Evolutionary conservation across 257 asterid genomes (phyloP), one percentile per base, ranked within the genome.

Genomic region (Ophiorrhiza pumila): DNA sequence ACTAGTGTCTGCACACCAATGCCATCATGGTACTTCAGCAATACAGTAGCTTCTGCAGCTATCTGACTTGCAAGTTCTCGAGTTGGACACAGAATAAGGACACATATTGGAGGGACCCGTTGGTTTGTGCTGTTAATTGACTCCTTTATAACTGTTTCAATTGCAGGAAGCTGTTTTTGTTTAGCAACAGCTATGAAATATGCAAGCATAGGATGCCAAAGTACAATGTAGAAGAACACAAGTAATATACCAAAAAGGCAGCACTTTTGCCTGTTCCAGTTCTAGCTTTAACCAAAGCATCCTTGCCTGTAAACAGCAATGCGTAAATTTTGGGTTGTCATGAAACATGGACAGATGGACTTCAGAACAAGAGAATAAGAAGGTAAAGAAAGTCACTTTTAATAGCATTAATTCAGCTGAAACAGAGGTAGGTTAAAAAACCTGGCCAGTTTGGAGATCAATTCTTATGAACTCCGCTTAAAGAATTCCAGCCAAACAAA

Each of bases 11-110:
- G 95, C 78, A 92, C 95, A 25, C 96, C 92, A 73, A 95, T 80
- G 83, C 92, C 92, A 60, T 86, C 79, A 74, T 95, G 98, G 87
- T 90, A 86, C 91, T 86, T 95, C 71, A 95, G 85, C 79, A 95
- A 87, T 49, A 90, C 97, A 71, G 81, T 90, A 66, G 97, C 93
- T 85, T 95, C 98, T 41, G 98, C 99, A 47, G 93, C 87, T 74
- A 95, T 74, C 87, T 91, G 98, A 81, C 99, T 90, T 6, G 98
- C 98, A 76, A 95, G 97, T 82, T 95, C 99, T 81, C 99, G 85
- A 2, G 97, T 88, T 29, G 99, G 99, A 86, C 97, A 95, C 39
- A 95, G 76, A 62, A 95, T 85, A 42, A 92, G 95, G 66, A 90
- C 96, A 69, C 79, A 70, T 73, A 90, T 79, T 9, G 97, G 92